Conservation (phyloP, 352 stramenopile genomes). For the Phytophthora europaea region DNA sequence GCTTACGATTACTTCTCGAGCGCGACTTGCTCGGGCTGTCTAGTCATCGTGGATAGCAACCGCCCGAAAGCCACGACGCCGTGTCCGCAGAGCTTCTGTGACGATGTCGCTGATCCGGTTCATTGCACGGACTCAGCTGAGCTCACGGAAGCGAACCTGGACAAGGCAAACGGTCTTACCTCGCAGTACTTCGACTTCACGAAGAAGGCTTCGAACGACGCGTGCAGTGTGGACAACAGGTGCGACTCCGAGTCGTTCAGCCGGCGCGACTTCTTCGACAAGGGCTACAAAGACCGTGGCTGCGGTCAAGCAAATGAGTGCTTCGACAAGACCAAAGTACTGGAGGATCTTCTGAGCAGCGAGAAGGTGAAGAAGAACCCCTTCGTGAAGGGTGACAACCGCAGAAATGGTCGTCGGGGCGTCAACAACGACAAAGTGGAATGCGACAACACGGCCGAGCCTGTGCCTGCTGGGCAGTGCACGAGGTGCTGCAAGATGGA, state of each 20-base stretch:
- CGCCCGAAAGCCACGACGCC: conserved; percentile 45
- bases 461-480: conserved; percentile 48
- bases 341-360: conserved; percentile 36
- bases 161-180: conserved; percentile 31
- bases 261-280: conserved; percentile 55
- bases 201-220: conserved; percentile 58
- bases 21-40: conserved; percentile 54
- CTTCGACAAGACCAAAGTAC: conserved; percentile 39
- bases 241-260: conserved; percentile 58
- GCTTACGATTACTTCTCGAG: conserved; percentile 59
- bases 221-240: conserved; percentile 50
- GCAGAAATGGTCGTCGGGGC: neutral
- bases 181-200: conserved; percentile 53
- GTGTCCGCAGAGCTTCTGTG: conserved; percentile 53
- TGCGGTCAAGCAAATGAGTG: conserved; percentile 38
- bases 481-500: conserved; percentile 59
- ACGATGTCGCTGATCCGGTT: conserved; percentile 25
- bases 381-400: conserved; percentile 18
- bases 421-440: neutral
- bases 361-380: conserved; percentile 45
- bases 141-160: conserved; percentile 48
- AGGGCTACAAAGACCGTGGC: conserved; percentile 24
- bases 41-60: conserved; percentile 60
- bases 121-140: conserved; percentile 15
- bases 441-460: conserved; percentile 41